Conservation (phyloP, 805 yeast species). For the Kodamaea kaohsiungensis region DNA sequence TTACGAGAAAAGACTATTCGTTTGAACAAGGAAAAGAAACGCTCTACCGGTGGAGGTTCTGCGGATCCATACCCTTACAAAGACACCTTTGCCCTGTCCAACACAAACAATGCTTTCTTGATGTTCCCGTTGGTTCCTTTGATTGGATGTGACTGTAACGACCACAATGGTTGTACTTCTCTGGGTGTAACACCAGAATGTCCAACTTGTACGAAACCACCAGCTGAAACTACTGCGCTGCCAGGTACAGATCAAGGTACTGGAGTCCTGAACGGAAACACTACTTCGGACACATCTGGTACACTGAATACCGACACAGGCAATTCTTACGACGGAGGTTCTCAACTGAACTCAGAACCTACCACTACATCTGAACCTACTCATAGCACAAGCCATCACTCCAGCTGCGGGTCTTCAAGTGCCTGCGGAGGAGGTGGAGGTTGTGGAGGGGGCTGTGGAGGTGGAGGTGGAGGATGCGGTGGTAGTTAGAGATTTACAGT, state of each 20-base stretch:
- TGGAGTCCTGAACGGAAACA: too few species aligned
- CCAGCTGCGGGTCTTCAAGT: neutral
- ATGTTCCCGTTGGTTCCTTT: neutral
- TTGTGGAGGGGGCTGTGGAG: constrained; percentile 1
- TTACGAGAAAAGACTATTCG: neutral
- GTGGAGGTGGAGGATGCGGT: constrained; percentile 1
- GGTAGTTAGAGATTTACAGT: too few species aligned
- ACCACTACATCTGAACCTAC: neutral
- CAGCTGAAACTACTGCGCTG: neutral
- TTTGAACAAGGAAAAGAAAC: neutral
- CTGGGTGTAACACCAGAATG: neutral
- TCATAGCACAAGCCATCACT: neutral
- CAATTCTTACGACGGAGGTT: too few species aligned
- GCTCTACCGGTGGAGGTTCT: neutral
- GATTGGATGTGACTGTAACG: neutral
- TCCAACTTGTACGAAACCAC: neutral
- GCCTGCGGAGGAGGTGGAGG: neutral
- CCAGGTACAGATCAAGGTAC: too few species aligned
- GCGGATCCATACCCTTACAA: neutral
- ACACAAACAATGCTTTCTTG: neutral
- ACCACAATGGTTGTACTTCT: neutral
- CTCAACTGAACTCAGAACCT: neutral
- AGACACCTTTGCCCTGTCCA: neutral
- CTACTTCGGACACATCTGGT: too few species aligned
- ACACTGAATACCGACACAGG: too few species aligned